Evolutionary conservation across 1,139 yeast species (phyloP), one percentile per base, ranked within the genome.

Genomic region (Yamadazyma songkhlaensis): DNA sequence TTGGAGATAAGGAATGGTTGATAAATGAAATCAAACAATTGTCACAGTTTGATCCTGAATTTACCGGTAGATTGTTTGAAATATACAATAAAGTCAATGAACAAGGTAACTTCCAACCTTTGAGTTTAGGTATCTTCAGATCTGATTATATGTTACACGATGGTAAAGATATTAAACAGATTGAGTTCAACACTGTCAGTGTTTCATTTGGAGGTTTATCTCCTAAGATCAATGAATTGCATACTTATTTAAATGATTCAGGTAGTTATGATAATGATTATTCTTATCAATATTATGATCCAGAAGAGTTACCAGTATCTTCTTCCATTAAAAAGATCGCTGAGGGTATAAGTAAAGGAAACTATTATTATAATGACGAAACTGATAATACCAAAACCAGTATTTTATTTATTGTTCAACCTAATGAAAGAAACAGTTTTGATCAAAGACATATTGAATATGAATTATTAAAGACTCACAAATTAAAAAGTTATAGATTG

Each of bases 161-260:
- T 22, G 63, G 57, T 13, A 59, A 61, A 21, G 58, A 62, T 14
- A 83, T 92, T 54, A 90, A 90, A 55, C 98, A 94, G 60, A 90
- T 92, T 37, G 99, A 92, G 57, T 92, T 90, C 66, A 92, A 92
- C 60, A 89, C 98, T 1, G 90, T 92, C 3, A 84, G 96, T 51
- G 96, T 92, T 2, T 89, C 97, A 1, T 92, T 92, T 67, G 97
- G 95, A 15, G 97, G 95, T 0, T 70, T 92, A 38, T 84, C 96
- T 1, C 61, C 88, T 10, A 84, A 83, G 54, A 90, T 88, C 14
- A 86, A 95, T 14, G 71, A 77, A 50, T 66, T 87, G 42, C 98
- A 92, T 59, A 63, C 72, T 26, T 86, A 72, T 50, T 63, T 84
- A 53, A 83, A 84, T 51, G 57, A 63, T 6, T 55, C 67, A 9